Percentiles rank a stretch among this genome's conserved stretches.
Evolutionary conservation across 306 rosid genomes (phyloP).

Genomic region (Ziziphus jujuba): DNA sequence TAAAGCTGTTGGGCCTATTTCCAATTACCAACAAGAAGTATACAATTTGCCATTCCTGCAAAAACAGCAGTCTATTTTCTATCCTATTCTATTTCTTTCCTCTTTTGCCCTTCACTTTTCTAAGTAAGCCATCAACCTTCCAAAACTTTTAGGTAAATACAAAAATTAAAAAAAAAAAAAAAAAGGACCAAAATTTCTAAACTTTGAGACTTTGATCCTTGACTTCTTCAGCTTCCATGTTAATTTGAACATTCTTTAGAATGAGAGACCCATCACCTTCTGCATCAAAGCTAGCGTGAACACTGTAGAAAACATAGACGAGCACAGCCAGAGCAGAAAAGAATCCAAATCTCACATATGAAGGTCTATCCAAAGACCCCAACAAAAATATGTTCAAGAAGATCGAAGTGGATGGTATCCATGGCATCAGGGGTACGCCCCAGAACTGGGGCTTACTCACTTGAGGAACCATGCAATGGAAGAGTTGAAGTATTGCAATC

Average conservation of each 20-base stretch:
- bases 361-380: constrained; percentile 69
- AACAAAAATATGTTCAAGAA: constrained; percentile 73
- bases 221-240: constrained; percentile 36
- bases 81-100: constrained; percentile 24
- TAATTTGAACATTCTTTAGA: constrained; percentile 51
- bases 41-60: constrained; percentile 50
- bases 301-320: constrained; percentile 77
- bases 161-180: constrained; percentile 14
- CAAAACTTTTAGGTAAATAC: too few relatives aligned
- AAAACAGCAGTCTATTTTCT: constrained; percentile 29
- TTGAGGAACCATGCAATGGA: constrained; percentile 74
- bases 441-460: constrained; percentile 80
- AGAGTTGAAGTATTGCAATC: constrained; percentile 47
- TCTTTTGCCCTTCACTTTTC: constrained; percentile 20
- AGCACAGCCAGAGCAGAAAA: constrained; percentile 60
- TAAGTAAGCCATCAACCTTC: constrained; percentile 24
- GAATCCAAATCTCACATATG: constrained; percentile 73
- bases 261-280: constrained; percentile 49
- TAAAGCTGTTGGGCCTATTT: constrained; percentile 36
- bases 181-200: constrained; percentile 27
- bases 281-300: constrained; percentile 89
- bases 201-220: constrained; percentile 46
- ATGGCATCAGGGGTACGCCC: constrained; percentile 98
- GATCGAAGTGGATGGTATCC: constrained; percentile 82
- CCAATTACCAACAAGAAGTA: constrained; percentile 23